phyloP scores from a whole-genome alignment of 208 protist species.

The Acanthamoeba triangularis region DNA sequence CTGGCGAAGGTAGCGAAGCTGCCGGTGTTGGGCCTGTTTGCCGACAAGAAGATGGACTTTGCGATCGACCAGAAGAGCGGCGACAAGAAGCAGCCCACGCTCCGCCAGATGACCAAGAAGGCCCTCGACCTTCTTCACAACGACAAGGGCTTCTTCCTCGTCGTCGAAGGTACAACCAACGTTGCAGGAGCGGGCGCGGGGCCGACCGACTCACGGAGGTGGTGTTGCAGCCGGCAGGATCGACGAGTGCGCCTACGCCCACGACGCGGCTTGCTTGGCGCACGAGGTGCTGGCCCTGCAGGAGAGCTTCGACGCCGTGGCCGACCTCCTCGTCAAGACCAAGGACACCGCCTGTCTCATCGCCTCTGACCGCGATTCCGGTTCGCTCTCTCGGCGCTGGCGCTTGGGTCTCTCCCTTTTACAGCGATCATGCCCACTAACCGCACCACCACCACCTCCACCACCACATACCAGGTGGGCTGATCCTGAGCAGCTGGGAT shows the following conservation, averaged over 20 bases:
- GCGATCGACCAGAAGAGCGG: background rate
- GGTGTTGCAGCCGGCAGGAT: background rate
- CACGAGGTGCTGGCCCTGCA: constrained; percentile 55
- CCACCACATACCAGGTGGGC: background rate
- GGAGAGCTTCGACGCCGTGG: constrained; percentile 53
- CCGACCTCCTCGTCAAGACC: constrained; percentile 3
- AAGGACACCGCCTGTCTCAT: constrained; percentile 54
- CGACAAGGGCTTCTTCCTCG: constrained; percentile 39
- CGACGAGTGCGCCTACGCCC: background rate
- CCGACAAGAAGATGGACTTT: constrained; percentile 3
- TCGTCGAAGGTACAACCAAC: background rate
- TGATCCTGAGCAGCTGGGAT: background rate
- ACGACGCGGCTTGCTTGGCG: constrained; percentile 38
- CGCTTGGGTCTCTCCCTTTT: background rate
- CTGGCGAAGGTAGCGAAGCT: background rate
- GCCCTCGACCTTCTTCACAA: constrained; percentile 55
- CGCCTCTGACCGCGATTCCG: constrained; percentile 27
- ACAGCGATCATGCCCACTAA: background rate
- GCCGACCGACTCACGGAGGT: background rate
- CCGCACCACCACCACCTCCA: too few species aligned
- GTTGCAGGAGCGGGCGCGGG: background rate
- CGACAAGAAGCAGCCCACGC: constrained; percentile 16
- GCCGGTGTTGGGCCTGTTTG: constrained; percentile 42
- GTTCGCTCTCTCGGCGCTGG: background rate
- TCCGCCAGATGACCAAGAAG: constrained; percentile 19